Evolutionary conservation across 768 basidiomycete genomes (phyloP), one percentile per base, ranked within the genome.

Genomic region (Leucocoprinus leucothites): DNA sequence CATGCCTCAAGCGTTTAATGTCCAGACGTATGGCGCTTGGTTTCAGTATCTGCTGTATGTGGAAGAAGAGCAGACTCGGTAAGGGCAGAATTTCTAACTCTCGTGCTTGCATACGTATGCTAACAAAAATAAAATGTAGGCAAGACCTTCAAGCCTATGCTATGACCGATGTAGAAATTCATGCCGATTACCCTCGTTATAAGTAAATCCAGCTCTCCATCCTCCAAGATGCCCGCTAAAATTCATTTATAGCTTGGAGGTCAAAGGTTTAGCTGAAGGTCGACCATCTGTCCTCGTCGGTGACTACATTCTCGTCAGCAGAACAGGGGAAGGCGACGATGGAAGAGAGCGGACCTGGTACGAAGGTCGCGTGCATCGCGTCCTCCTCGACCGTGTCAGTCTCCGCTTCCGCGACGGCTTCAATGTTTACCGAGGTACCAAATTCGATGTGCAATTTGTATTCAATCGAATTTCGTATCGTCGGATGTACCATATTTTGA

Each of bases 261-360:
- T 86, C 8, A 72, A 79, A 28, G 83, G 82, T 4, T 68, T 85
- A 1, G 81, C 79, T 1, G 82, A 85, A 65, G 79, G 79, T 47
- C 72, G 83, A 3, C 84, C 83, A 0, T 81, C 79, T 19, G 80
- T 85, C 14, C 71, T 84, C 16, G 73, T 82, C 16, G 84, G 82
- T 48, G 72, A 78, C 64, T 74, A 62, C 55, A 74, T 76, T 49
- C 69, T 68, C 25, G 69, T 75, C 55, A 71, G 67, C 58, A 65
- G 60, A 42, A 41, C 61, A 1, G 63, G 56, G 57, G 64, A 57
- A 51, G 46, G 54, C 13, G 59, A 60, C 52, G 65, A 57, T 25
- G 47, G 60, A n/a, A 57, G 63, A 24, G 60, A 64, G 24, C 60
- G 65, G 21, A 62, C 60, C 14, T 73, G 69, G 75, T 74, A 65